phyloP scores from a whole-genome alignment of 805 yeast genomes.

The Phaffomyces antillensis region DNA sequence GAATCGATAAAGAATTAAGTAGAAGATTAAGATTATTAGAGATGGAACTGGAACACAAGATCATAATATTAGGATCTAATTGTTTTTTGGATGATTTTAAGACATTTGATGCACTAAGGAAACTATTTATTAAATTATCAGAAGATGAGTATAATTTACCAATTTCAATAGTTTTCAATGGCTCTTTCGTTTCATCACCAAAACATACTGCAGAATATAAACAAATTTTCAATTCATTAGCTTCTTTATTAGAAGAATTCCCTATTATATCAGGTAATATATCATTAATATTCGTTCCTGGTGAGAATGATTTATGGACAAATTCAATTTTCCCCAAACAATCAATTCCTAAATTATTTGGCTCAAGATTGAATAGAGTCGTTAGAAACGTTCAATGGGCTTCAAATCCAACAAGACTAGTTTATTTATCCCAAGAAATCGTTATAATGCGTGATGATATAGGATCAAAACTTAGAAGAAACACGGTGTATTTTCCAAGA shows the following conservation, averaged over 20 bases:
- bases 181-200: slow-evolving; percentile 70
- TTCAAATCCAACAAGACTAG: slow-evolving; percentile 74
- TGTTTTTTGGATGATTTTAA: slow-evolving; percentile 54
- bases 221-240: slow-evolving; percentile 65
- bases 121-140: slow-evolving; percentile 50
- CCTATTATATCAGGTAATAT: slow-evolving; percentile 45
- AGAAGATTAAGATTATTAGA: slow-evolving; percentile 51
- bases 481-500: slow-evolving; percentile 51
- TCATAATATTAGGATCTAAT: slow-evolving; percentile 72
- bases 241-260: slow-evolving; percentile 52
- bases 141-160: slow-evolving; percentile 46
- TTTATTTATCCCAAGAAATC: slow-evolving; percentile 79
- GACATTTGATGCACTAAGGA: slow-evolving; percentile 56
- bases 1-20: slow-evolving; percentile 56
- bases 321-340: slow-evolving; percentile 71
- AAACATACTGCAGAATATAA: slow-evolving; percentile 56
- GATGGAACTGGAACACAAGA: slow-evolving; percentile 47
- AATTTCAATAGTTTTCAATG: slow-evolving; percentile 66
- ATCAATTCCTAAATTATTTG: slow-evolving; percentile 65
- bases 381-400: slow-evolving; percentile 49
- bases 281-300: slow-evolving; percentile 74
- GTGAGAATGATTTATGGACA: slow-evolving; percentile 92
- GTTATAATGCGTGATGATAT: slow-evolving; percentile 67
- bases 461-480: slow-evolving; percentile 61
- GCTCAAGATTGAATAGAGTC: slow-evolving; percentile 55